A percentile compares a stretch with the other conserved stretches of the same genome.
These are phyloP conservation scores for Aegilops longissima DNA, from an alignment of 176 grass and related monocot species.

Conservation along the genomic window DNA sequence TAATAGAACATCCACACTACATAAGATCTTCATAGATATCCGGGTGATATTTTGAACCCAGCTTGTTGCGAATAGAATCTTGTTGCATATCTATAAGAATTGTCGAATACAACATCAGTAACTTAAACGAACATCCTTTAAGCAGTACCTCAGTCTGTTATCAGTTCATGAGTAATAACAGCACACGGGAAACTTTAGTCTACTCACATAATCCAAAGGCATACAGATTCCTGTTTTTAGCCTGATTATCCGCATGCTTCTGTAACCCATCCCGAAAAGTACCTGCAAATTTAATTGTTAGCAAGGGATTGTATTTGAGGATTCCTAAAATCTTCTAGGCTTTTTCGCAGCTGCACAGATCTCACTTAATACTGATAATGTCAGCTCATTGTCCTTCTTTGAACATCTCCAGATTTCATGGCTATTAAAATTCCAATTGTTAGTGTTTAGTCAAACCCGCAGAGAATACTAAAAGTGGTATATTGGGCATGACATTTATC, in stretches of 20 bases:
- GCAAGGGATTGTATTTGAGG: neutral
- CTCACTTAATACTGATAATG: too few species aligned
- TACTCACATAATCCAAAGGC: slow-evolving; percentile 97
- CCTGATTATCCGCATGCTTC: slow-evolving; percentile 75
- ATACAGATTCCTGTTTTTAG: slow-evolving; percentile 83
- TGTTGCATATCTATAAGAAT: slow-evolving; percentile 30
- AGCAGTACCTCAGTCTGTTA: neutral
- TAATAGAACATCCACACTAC: slow-evolving; percentile 46
- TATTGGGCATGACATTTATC: too few species aligned
- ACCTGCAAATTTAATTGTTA: slow-evolving; percentile 44
- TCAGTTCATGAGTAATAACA: slow-evolving; percentile 10
- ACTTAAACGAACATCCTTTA: slow-evolving; percentile 12
- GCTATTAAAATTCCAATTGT: too few species aligned
- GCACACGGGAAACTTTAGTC: neutral
- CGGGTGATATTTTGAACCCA: slow-evolving; percentile 82
- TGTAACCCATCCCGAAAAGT: slow-evolving; percentile 82
- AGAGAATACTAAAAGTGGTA: too few species aligned
- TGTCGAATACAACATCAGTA: slow-evolving; percentile 19
- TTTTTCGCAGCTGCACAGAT: too few species aligned
- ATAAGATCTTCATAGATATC: slow-evolving; percentile 93
- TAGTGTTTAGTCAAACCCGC: too few species aligned
- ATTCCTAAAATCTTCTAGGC: too few species aligned
- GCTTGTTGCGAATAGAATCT: slow-evolving; percentile 79
- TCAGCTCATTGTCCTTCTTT: too few species aligned
- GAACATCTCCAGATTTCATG: too few species aligned